Evolutionary conservation across 2,329 filamentous ascomycete species (phyloP).

Genomic region (Aspergillus arachidicola): DNA sequence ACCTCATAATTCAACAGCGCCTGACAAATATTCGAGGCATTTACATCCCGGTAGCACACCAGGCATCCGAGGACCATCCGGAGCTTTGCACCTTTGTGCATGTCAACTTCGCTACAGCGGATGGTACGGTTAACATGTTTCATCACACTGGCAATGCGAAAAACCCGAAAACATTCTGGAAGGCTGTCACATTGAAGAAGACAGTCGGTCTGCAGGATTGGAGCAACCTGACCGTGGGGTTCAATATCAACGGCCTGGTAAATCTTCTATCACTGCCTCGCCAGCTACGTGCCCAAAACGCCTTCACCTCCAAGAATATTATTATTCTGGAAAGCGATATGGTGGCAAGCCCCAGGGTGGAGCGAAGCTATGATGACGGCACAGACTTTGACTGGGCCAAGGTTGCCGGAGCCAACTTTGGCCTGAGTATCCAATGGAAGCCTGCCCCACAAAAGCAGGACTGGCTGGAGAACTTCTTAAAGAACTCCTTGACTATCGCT

Average conservation of each 20-base stretch:
- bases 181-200: not conserved
- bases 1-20: not conserved
- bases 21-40: conserved; percentile 5
- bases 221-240: not conserved
- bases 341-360: not conserved
- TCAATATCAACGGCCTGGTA: conserved; percentile 5
- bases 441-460: not conserved
- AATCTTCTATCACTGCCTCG: conserved; percentile 6
- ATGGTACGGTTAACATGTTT: not conserved
- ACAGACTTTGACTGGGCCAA: conserved; percentile 1
- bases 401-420: conserved; percentile 1
- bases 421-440: conserved; percentile 2
- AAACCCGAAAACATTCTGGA: not conserved
- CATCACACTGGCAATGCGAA: not conserved
- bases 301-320: not conserved
- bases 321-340: not conserved
- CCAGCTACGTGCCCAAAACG: not conserved
- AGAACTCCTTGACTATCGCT: not conserved
- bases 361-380: not conserved
- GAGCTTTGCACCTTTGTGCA: conserved; percentile 5
- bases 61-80: conserved; percentile 1
- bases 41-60: conserved; percentile 10
- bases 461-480: conserved; percentile 3
- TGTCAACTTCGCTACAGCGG: conserved; percentile 2
- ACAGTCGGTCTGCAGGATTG: not conserved